Percentiles rank a stretch among this genome's conserved stretches.
These are phyloP conservation scores for Pulveroboletus sp. DNA, from an alignment of 1,284 basidiomycete genomes.

Conservation along the genomic window DNA sequence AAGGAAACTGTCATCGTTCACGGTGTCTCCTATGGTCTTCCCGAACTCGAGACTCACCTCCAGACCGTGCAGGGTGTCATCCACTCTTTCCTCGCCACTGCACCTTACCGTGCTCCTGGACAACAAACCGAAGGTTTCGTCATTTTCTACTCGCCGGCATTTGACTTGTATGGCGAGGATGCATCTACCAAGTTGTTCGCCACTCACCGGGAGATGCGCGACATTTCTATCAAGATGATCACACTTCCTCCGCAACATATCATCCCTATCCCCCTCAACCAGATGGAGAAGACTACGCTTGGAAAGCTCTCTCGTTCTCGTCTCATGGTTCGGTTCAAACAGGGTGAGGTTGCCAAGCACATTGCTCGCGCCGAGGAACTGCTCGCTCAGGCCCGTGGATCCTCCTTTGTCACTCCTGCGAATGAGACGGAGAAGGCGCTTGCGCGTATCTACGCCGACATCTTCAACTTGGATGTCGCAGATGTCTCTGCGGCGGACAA, in stretches of 20 bases:
- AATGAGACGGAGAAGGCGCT: conserved; percentile 22
- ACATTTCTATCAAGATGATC: conserved; percentile 30
- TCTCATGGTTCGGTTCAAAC: conserved; percentile 22
- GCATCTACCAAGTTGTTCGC: conserved; percentile 16
- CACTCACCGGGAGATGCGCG: conserved; percentile 23
- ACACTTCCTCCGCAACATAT: conserved; percentile 28
- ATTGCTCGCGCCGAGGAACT: conserved; percentile 25
- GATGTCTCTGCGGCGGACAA: conserved; percentile 30
- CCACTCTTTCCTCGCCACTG: conserved; percentile 37
- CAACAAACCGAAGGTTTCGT: conserved; percentile 30
- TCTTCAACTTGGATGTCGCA: conserved; percentile 21
- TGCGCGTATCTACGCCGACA: conserved; percentile 26
- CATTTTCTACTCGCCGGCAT: conserved; percentile 29
- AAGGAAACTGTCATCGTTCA: conserved; percentile 45
- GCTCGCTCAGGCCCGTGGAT: conserved; percentile 19
- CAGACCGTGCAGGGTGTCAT: conserved; percentile 39
- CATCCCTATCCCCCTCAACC: conserved; percentile 23
- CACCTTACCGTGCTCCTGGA: conserved; percentile 30
- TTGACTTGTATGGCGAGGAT: conserved; percentile 21
- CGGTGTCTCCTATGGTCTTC: conserved; percentile 41
- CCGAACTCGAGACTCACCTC: conserved; percentile 42
- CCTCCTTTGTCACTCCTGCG: conserved; percentile 20
- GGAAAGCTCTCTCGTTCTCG: conserved; percentile 29
- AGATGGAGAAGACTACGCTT: conserved; percentile 33
- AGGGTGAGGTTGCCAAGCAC: conserved; percentile 25